Conservation (phyloP, 805 yeast species). For the Groenewaldozyma tartarivorans region DNA sequence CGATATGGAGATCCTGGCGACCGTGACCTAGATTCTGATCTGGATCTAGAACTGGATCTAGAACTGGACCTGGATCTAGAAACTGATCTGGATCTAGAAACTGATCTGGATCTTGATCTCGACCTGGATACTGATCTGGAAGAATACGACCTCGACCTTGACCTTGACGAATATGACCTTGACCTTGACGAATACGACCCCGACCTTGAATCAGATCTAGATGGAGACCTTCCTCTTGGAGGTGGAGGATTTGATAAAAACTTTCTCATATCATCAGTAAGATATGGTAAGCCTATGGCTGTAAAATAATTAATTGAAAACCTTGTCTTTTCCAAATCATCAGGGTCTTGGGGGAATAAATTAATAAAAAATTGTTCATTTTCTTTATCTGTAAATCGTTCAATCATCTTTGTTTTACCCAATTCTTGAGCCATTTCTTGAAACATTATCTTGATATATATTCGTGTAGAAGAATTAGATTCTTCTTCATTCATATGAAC, state of each 20-base stretch:
- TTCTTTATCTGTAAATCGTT: slow-evolving; percentile 43
- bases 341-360: slow-evolving; percentile 48
- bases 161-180: slow-evolving; percentile 9
- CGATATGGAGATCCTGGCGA: too few species aligned
- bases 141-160: slow-evolving; percentile 15
- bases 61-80: slow-evolving; percentile 3
- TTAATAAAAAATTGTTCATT: slow-evolving; percentile 42
- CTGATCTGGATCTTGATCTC: slow-evolving; percentile 11
- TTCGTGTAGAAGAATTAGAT: slow-evolving; percentile 70
- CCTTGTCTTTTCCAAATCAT: slow-evolving; percentile 30
- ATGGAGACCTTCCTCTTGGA: slow-evolving; percentile 9
- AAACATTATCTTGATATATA: slow-evolving; percentile 71
- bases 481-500: slow-evolving; percentile 58
- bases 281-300: slow-evolving; percentile 77
- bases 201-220: slow-evolving; percentile 14
- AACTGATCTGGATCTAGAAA: slow-evolving; percentile 16
- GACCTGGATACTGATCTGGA: slow-evolving; percentile 14
- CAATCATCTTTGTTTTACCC: slow-evolving; percentile 46
- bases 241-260: slow-evolving; percentile 24
- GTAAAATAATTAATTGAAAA: slow-evolving; percentile 88
- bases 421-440: slow-evolving; percentile 70
- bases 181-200: slow-evolving; percentile 13
- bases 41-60: slow-evolving; percentile 16
- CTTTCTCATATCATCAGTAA: slow-evolving; percentile 77
- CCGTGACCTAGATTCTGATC: slow-evolving; percentile 4